Evolutionary conservation across 129 eudicot species (phyloP).

Genomic region (Artemisia tridentata): DNA sequence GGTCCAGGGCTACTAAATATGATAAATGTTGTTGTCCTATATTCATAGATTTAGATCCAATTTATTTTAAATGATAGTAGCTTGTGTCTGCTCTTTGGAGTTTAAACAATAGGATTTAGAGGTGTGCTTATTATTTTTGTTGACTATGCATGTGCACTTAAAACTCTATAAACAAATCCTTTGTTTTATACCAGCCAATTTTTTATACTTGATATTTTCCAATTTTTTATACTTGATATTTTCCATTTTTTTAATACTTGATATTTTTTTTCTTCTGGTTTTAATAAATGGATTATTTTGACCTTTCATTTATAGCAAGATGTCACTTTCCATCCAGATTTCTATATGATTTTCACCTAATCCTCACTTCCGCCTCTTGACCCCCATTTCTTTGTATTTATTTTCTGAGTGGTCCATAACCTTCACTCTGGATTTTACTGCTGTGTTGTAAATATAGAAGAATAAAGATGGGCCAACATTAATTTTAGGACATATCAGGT

Average conservation of each 20-base stretch:
- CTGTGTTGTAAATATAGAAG: not conserved
- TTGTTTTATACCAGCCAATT: not conserved
- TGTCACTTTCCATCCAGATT: not conserved
- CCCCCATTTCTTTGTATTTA: not conserved
- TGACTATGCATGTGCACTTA: not conserved
- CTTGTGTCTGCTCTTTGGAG: not conserved
- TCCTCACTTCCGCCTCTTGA: not conserved
- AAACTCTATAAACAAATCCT: not conserved
- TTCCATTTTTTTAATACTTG: not conserved
- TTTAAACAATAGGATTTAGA: not conserved
- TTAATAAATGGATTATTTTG: not conserved
- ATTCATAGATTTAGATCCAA: conserved; percentile 19
- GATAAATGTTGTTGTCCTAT: not conserved
- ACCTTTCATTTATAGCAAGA: conserved; percentile 7
- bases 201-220: not conserved
- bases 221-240: not conserved
- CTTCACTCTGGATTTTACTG: not conserved
- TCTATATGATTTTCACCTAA: not conserved
- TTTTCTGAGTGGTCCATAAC: not conserved
- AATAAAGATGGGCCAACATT: not conserved
- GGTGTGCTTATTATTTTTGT: not conserved
- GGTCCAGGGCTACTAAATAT: conserved; percentile 13
- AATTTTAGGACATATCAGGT: too few species aligned
- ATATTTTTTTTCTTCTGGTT: not conserved
- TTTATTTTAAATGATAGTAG: not conserved